Base-by-base conservation (phyloP, 768 basidiomycete species). In the Candolleomyces efflorescens region DNA sequence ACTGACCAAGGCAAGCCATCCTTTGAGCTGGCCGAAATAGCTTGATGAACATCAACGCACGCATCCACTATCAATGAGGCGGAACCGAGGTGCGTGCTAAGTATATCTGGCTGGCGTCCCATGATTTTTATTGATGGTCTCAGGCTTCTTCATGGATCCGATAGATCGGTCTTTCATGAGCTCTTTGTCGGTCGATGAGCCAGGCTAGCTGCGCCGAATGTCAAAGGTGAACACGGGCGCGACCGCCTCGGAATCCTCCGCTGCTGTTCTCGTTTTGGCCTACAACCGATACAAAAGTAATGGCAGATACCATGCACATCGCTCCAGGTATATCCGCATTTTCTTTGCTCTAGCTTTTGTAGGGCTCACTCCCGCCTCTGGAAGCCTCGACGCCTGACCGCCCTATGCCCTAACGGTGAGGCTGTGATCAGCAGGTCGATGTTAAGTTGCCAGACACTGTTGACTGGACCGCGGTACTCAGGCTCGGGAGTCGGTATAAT, bases 161-260 rank as follows among this genome's bases (percentile, higher is more conserved):
- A 49, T 67, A 73, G 64, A 69, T 71, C 63, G 54, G 39, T 56
- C 20, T 22, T 36, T 26, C 18, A 10, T 24, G 26, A 1, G 12
- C 26, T 53, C 18, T 27, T 22, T 20, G 38, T 32, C 37, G 46
- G 18, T 38, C 44, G 12, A 13, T 64, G 50, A 59, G 59, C 53
- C 55, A 89, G 79, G 85, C 89, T 69, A 86, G 84, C 68, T 89
- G 87, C 72, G 87, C 87, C 65, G 88, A 90, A 71, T 90, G 89
- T 78, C 83, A 87, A 60, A 73, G 79, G 78, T 81, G 81, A 17
- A 36, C 22, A 3, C 36, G n/a, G 3, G 51, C 83, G 81, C 81
- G 86, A 82, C 82, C 75, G 78, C 74, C 78, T n/a, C n/a, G n/a
- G 76, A 73, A 70, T 71, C 22, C 37, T 39, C 38, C 53, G 11